A percentile compares a stretch with the other conserved stretches of the same genome.
Evolutionary conservation across 768 basidiomycete genomes (phyloP).

Genomic region (Ramaria rubella): DNA sequence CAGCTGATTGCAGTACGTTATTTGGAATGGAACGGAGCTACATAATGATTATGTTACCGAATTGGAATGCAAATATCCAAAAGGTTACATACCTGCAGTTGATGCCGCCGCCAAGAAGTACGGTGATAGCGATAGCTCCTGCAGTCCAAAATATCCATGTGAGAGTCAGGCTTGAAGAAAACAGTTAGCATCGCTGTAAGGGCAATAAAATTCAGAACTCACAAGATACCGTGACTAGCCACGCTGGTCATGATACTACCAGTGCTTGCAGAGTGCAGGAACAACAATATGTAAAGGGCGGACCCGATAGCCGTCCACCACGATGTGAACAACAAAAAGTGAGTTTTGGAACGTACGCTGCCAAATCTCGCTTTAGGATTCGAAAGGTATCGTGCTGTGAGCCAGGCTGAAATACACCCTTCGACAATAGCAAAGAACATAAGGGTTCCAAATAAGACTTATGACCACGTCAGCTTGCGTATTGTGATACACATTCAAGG

Average conservation of each 20-base stretch:
- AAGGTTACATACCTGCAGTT: conserved; percentile 53
- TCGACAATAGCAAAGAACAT: conserved; percentile 62
- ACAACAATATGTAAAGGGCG: conserved; percentile 45
- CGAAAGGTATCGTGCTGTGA: conserved; percentile 53
- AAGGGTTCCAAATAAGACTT: conserved; percentile 48
- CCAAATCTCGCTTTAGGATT: conserved; percentile 44
- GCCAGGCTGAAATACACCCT: conserved; percentile 66
- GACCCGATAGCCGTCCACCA: conserved; percentile 62
- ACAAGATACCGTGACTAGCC: conserved; percentile 59
- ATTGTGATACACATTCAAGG: background rate
- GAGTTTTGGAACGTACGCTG: conserved; percentile 53
- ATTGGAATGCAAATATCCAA: background rate
- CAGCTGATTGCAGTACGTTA: conserved; percentile 63
- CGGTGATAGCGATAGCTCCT: conserved; percentile 64
- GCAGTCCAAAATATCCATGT: conserved; percentile 80
- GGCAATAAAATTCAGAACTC: conserved; percentile 22
- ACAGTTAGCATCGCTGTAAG: background rate
- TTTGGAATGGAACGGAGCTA: conserved; percentile 35
- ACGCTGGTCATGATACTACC: conserved; percentile 53
- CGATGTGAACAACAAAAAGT: conserved; percentile 64
- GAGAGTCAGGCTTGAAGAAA: conserved; percentile 43
- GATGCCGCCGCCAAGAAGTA: conserved; percentile 57
- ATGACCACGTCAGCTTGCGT: conserved; percentile 8
- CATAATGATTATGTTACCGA: conserved; percentile 15
- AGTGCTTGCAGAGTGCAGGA: conserved; percentile 41